Evolutionary conservation across 768 basidiomycete genomes (phyloP).

Genomic region (Boletus coccyginus): DNA sequence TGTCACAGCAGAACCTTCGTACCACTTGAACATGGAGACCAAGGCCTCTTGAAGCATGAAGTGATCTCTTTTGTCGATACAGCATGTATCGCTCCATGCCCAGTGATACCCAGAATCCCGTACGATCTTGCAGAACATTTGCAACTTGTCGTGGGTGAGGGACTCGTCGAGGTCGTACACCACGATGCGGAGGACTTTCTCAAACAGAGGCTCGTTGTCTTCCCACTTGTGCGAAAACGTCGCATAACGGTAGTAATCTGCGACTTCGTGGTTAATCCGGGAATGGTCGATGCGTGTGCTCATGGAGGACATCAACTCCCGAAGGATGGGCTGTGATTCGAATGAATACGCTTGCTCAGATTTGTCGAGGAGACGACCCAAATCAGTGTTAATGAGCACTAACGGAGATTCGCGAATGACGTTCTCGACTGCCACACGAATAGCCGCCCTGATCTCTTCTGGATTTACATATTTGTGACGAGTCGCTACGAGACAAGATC

Average conservation of each 20-base stretch:
- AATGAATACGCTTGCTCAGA: background rate
- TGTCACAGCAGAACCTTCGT: background rate
- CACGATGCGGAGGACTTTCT: background rate
- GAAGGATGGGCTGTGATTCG: background rate
- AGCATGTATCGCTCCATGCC: background rate
- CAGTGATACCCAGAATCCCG: background rate
- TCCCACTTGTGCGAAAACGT: background rate
- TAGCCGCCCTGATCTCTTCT: background rate
- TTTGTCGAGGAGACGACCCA: slow-evolving; percentile 3
- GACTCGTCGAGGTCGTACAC: background rate
- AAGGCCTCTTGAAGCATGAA: background rate
- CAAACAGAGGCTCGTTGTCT: background rate
- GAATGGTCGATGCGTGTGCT: background rate
- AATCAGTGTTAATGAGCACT: slow-evolving; percentile 2
- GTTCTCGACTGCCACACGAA: background rate
- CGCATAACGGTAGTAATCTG: background rate
- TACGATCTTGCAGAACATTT: background rate
- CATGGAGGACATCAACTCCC: slow-evolving; percentile 3
- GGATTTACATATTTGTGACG: background rate
- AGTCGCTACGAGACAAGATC: background rate
- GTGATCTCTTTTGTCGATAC: background rate
- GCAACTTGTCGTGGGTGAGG: background rate
- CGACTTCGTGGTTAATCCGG: background rate
- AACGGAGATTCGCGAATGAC: slow-evolving; percentile 1
- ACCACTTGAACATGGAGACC: background rate